Conservation (phyloP, 1,284 basidiomycete species). For the Tilletia walkeri region DNA sequence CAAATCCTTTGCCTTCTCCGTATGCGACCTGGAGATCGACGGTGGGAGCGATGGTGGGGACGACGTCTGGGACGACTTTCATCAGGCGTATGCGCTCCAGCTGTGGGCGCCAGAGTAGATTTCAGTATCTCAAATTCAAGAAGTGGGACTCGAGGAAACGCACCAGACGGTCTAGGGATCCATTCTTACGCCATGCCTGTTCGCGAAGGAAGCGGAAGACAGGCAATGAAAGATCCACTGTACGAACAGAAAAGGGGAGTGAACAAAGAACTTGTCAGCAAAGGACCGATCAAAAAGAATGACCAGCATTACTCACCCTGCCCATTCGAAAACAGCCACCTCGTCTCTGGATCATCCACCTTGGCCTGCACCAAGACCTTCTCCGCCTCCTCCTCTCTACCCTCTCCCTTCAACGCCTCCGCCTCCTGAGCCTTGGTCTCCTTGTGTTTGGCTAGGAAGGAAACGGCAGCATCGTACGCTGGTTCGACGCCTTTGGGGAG, state of each 20-base stretch:
- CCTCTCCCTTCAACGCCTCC: slow-evolving; percentile 20
- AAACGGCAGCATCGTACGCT: slow-evolving; percentile 77
- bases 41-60: slow-evolving; percentile 71
- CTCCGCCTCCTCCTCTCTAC: slow-evolving; percentile 54
- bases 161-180: slow-evolving; percentile 77
- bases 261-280: slow-evolving; percentile 19
- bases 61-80: slow-evolving; percentile 81
- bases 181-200: slow-evolving; percentile 78
- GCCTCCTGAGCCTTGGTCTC: slow-evolving; percentile 57
- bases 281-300: slow-evolving; percentile 26
- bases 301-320: slow-evolving; percentile 63
- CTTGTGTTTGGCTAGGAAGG: slow-evolving; percentile 63
- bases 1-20: slow-evolving; percentile 55
- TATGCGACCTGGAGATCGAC: slow-evolving; percentile 71
- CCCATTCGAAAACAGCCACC: slow-evolving; percentile 74
- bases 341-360: slow-evolving; percentile 72
- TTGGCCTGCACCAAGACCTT: slow-evolving; percentile 67
- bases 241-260: not conserved
- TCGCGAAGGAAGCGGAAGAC: slow-evolving; percentile 79
- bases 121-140: too few species aligned
- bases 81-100: slow-evolving; percentile 86
- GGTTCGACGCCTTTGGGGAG: slow-evolving; percentile 69
- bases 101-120: not conserved
- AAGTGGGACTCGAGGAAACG: slow-evolving; percentile 43
- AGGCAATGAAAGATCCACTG: slow-evolving; percentile 60